Base-by-base conservation (phyloP, 495 filamentous ascomycete genomes). In the Penicillium pulvis region DNA sequence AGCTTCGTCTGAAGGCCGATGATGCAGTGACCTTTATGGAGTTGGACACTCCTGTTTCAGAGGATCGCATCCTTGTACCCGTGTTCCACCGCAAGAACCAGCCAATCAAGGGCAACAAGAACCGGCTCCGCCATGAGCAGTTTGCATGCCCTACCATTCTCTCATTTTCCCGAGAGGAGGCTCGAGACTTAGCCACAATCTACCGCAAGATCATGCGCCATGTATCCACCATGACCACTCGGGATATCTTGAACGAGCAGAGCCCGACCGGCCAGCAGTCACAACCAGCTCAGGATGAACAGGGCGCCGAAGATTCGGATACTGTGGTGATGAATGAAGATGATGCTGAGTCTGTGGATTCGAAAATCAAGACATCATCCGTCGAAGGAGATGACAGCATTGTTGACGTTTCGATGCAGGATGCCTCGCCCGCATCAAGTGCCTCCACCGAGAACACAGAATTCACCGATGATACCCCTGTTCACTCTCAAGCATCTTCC, bases 381-480 rank as follows among this genome's bases (percentile, higher is more conserved):
- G 85, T 96, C 11, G 88, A 92, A 60, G 91, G 90, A 6, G 93
- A 97, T 70, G 92, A 97, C 60, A 91, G 90, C 50, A 85, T 96
- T 60, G 91, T 98, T 4, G 89, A 97, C 67, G 86, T 98, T 23
- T 90, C 89, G 1, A 93, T 95, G 90, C 82, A 81, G 11, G 88
- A 93, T 60, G 77, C 74, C 8, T 63, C 69, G 7, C 77, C 73
- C 60, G 62, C 63, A 9, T 44, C 46, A 30, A 73, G 73, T 62
- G 67, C 61, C 33, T 62, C 56, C 4, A 53, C 61, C 9, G 60
- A 72, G 24, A 53, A 72, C 6, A 55, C 58, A 26, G 55, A 56
- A 6, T 17, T 43, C 31, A 54, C 49, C 9, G 53, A 58, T 3
- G n/a, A 23, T 14, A 44, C 65, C 0, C 30, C 56, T 31, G 14